These are phyloP conservation scores for Pythium coloratum DNA, from an alignment of 352 stramenopile species.

Conservation along the genomic window DNA sequence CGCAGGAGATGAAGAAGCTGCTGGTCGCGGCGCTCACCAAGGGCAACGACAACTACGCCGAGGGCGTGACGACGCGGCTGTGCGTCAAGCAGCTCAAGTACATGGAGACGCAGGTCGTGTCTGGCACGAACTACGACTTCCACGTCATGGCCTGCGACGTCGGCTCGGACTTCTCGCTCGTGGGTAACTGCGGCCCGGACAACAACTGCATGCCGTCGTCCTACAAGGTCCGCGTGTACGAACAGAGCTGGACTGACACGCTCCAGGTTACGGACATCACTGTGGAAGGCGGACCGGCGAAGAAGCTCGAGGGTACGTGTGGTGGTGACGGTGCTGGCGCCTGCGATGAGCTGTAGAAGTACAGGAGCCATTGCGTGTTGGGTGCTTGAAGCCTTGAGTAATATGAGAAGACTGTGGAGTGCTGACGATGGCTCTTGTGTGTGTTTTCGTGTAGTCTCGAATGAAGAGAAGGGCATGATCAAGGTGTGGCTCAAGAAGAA, in stretches of 20 bases:
- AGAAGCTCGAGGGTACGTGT: conserved; percentile 25
- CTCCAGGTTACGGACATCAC: conserved; percentile 60
- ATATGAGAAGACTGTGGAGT: background rate
- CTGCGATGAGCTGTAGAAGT: conserved; percentile 19
- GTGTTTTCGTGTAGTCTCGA: conserved; percentile 25
- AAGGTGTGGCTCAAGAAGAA: conserved; percentile 61
- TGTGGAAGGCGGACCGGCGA: conserved; percentile 11
- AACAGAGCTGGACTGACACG: conserved; percentile 61
- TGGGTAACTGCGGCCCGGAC: conserved; percentile 38
- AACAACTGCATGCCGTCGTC: conserved; percentile 31
- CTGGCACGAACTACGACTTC: conserved; percentile 79
- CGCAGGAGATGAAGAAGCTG: conserved; percentile 24
- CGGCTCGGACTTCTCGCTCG: conserved; percentile 32
- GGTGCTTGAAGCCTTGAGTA: background rate
- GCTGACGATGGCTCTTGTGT: conserved; percentile 11
- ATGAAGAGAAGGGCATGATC: conserved; percentile 55
- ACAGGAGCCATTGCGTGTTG: conserved; percentile 6
- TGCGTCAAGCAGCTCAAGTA: conserved; percentile 42
- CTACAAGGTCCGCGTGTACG: conserved; percentile 57
- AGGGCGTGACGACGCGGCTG: conserved; percentile 32
- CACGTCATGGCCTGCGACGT: conserved; percentile 52
- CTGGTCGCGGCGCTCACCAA: conserved; percentile 27
- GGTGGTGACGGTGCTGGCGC: background rate
- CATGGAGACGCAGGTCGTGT: conserved; percentile 64
- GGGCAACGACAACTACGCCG: conserved; percentile 32